Evolutionary conservation across 2,329 filamentous ascomycete genomes (phyloP), one percentile per base, ranked within the genome.

Genomic region (Fusarium illudens): DNA sequence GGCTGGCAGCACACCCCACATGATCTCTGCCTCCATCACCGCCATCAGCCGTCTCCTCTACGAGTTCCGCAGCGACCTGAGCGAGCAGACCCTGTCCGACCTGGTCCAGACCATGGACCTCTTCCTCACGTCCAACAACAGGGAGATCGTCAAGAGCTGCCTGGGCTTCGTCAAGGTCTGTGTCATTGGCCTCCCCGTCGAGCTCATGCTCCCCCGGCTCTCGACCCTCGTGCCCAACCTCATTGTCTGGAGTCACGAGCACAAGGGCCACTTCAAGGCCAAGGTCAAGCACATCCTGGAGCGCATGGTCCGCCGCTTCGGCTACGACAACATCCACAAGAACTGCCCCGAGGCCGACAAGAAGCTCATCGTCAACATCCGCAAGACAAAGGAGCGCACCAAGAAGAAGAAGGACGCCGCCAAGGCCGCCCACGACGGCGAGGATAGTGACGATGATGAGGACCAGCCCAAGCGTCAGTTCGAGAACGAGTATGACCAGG

Each of bases 211-310:
- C 33, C 90, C 93, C 5, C 89, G 94, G 22, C 87, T 99, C 33
- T 82, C 85, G 30, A 89, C 89, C 0, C 85, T 99, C 49, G 87
- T 99, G 3, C 93, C 94, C 4, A 97, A 97, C 79, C 84, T 98
- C 19, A 93, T 98, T 84, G 89, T 94, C 39, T 99, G 96, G 95
- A 94, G 92, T 76, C 93, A 97, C 79, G 96, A 99, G 80, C 96
- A 99, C 84, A 98, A 98, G 83, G 94, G 94, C 12, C 94, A 97
- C 77, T 96, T 99, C 83, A 93, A 95, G 75, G 90, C 92, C 51
- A 99, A 98, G 84, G 94, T 99, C 71, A 98, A 97, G 88, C 94
- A 97, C 76, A 98, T 99, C 67, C 83, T 99, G 15, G 96, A 99
- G 81, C 89, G 96, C 54, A 93, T 97, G 86, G 91, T 98, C 20